phyloP scores from a whole-genome alignment of 257 asterid genomes.

The Nicotiana obtusifolia region DNA sequence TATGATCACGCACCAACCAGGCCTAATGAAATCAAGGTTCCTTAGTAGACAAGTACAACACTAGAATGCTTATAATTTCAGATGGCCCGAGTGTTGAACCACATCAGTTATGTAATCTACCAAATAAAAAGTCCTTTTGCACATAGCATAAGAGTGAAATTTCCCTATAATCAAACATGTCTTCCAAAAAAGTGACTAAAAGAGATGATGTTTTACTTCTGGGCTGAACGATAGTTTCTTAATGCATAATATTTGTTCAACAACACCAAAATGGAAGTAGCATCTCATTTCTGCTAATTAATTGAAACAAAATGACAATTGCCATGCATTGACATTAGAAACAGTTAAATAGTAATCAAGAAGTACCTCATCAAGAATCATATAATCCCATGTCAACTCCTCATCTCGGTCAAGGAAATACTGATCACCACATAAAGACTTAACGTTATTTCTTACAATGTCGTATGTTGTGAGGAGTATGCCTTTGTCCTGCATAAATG shows the following conservation, averaged over 20 bases:
- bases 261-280: background rate
- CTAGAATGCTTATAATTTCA: background rate
- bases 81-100: background rate
- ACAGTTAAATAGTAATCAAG: slow-evolving; percentile 3
- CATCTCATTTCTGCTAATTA: background rate
- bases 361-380: slow-evolving; percentile 89
- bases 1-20: background rate
- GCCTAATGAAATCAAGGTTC: background rate
- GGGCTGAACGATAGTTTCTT: background rate
- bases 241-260: background rate
- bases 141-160: background rate
- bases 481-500: slow-evolving; percentile 61
- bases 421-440: slow-evolving; percentile 57
- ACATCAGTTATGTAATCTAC: background rate
- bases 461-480: slow-evolving; percentile 88
- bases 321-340: background rate
- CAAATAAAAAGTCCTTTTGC: background rate
- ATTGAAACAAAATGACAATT: background rate
- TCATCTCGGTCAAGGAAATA: slow-evolving; percentile 41
- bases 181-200: background rate
- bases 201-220: background rate
- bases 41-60: background rate
- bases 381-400: slow-evolving; percentile 72
- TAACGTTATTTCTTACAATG: slow-evolving; percentile 72
- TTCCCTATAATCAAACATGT: background rate